Conservation (phyloP, 2,329 filamentous ascomycete species). For the Xenoacremonium recifei region DNA sequence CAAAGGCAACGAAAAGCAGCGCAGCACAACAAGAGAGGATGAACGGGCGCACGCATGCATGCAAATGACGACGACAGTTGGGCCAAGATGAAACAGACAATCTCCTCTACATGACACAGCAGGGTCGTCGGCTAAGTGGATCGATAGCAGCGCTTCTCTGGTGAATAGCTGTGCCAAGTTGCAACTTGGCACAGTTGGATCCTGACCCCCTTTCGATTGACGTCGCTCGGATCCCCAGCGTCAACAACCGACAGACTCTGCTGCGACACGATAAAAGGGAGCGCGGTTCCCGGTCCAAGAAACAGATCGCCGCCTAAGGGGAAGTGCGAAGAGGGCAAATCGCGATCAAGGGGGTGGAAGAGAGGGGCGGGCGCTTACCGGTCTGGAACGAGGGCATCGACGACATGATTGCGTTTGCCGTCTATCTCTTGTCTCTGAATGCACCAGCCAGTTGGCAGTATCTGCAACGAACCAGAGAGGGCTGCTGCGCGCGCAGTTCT, state of each 20-base stretch:
- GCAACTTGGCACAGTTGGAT: constrained; percentile 16
- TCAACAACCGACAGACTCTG: constrained; percentile 16
- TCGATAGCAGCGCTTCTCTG: constrained; percentile 17
- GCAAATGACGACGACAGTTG: constrained; percentile 28
- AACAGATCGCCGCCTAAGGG: not conserved
- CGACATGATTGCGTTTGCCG: constrained; percentile 29
- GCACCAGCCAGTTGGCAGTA: no score
- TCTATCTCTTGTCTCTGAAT: no score
- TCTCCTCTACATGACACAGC: constrained; percentile 32
- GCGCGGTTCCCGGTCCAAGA: not conserved
- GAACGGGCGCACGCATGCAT: constrained; percentile 28
- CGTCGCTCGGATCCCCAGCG: constrained; percentile 16
- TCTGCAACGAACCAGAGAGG: no score
- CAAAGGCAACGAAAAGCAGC: no score
- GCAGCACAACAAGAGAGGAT: no score
- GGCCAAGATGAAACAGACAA: constrained; percentile 30
- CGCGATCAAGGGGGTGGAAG: constrained; percentile 27
- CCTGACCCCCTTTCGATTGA: constrained; percentile 14
- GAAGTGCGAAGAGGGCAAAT: constrained; percentile 17
- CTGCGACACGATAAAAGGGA: not conserved
- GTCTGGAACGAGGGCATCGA: constrained; percentile 24
- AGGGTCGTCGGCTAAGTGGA: constrained; percentile 27
- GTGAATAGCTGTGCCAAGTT: constrained; percentile 25
- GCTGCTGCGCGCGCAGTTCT: no score
- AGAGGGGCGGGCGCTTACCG: constrained; percentile 25